phyloP scores from a whole-genome alignment of 2,329 filamentous ascomycete species.

The Ceratocystis harringtonii region DNA sequence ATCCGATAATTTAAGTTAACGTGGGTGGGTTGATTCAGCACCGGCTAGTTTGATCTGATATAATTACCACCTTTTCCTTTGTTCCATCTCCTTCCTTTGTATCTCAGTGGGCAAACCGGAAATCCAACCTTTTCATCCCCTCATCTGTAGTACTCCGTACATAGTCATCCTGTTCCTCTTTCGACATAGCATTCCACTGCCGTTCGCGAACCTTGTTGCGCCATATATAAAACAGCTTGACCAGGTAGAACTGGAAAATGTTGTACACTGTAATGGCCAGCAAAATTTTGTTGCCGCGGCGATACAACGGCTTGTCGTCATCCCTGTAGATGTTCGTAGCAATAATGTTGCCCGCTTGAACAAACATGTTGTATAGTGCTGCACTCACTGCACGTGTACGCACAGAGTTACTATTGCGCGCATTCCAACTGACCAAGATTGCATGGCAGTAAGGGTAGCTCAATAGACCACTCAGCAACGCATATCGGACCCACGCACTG shows the following conservation, averaged over 20 bases:
- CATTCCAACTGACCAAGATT: conserved; percentile 34
- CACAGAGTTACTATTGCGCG: conserved; percentile 34
- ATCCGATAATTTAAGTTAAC: no score
- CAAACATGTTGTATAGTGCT: conserved; percentile 36
- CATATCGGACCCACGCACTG: conserved; percentile 30
- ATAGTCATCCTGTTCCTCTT: conserved; percentile 34
- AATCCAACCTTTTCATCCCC: conserved; percentile 40
- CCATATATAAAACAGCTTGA: conserved; percentile 35
- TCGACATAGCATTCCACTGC: conserved; percentile 30
- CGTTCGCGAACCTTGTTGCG: conserved; percentile 31
- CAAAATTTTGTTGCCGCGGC: conserved; percentile 34
- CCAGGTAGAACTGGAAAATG: conserved; percentile 30
- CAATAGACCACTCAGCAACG: conserved; percentile 28
- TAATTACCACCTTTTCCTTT: no score
- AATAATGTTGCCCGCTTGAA: conserved; percentile 31
- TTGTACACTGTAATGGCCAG: conserved; percentile 34
- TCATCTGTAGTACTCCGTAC: conserved; percentile 35
- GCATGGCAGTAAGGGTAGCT: conserved; percentile 37
- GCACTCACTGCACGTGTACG: conserved; percentile 33
- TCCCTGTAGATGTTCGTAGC: conserved; percentile 38
- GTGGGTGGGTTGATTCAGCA: no score
- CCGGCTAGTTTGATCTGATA: no score
- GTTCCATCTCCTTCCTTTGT: not conserved
- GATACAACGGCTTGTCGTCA: conserved; percentile 39
- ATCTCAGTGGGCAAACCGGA: conserved; percentile 34